Conservation (phyloP, 1,284 basidiomycete species). For the Dichomitus squalens region DNA sequence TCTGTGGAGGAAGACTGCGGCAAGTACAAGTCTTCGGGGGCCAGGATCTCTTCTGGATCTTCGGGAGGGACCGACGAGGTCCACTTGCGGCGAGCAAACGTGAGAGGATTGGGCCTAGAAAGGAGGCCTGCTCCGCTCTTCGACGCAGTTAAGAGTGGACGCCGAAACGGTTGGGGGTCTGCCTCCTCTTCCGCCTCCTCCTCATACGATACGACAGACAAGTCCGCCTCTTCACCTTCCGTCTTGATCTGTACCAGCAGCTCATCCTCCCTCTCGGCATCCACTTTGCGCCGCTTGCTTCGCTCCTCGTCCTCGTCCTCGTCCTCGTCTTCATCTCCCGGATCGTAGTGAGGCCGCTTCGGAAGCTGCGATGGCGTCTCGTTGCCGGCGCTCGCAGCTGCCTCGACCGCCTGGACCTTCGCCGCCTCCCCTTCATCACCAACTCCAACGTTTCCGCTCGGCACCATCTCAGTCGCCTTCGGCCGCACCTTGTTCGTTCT, state of each 20-base stretch:
- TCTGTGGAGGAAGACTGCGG: slow-evolving; percentile 23
- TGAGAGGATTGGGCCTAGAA: slow-evolving; percentile 36
- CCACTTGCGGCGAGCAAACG: slow-evolving; percentile 40
- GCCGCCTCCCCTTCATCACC: background rate
- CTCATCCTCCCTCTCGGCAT: slow-evolving; percentile 11
- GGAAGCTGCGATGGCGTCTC: background rate
- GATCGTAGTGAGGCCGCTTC: slow-evolving; percentile 7
- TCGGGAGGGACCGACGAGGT: slow-evolving; percentile 26
- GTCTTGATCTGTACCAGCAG: slow-evolving; percentile 16
- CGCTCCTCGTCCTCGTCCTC: slow-evolving; percentile 13
- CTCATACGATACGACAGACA: slow-evolving; percentile 24
- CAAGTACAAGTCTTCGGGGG: slow-evolving; percentile 3
- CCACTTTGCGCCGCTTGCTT: slow-evolving; percentile 11
- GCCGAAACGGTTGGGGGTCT: slow-evolving; percentile 19
- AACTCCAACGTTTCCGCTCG: slow-evolving; percentile 27
- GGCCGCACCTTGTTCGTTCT: slow-evolving; percentile 35
- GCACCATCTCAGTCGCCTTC: slow-evolving; percentile 40
- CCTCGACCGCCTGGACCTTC: slow-evolving; percentile 1
- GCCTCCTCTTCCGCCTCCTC: slow-evolving; percentile 30
- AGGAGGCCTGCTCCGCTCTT: slow-evolving; percentile 28
- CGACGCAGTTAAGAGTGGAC: slow-evolving; percentile 14
- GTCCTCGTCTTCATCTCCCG: background rate
- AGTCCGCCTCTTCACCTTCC: slow-evolving; percentile 21
- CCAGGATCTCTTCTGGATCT: slow-evolving; percentile 12
- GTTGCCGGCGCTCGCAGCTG: background rate